Conservation (phyloP, 306 rosid species). For the Prunus armeniaca region DNA sequence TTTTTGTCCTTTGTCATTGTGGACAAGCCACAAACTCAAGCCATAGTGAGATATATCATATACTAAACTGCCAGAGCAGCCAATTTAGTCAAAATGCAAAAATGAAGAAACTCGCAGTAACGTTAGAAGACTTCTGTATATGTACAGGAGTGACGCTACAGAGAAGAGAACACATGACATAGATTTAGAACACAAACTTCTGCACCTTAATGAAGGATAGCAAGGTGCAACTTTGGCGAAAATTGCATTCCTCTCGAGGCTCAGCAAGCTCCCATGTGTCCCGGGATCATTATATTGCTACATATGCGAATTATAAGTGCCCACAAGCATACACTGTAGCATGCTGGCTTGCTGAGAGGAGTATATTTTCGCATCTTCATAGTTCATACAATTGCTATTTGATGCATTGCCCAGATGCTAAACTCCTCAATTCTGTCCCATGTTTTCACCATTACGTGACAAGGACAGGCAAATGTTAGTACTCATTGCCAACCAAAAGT, state of each 20-base stretch:
- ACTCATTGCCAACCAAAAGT: neutral
- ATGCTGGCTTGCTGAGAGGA: neutral
- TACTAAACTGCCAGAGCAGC: neutral
- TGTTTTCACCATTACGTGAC: conserved; percentile 12
- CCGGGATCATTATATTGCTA: neutral
- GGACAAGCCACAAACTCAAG: neutral
- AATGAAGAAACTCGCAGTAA: neutral
- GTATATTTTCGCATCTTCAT: neutral
- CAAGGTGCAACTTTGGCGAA: neutral
- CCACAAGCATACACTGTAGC: neutral
- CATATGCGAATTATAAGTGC: neutral
- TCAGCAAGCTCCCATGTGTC: neutral
- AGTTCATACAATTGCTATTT: neutral
- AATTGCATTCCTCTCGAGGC: neutral
- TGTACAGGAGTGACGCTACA: neutral
- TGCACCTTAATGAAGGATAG: neutral
- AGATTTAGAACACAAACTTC: neutral
- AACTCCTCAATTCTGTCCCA: conserved; percentile 8
- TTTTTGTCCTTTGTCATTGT: neutral
- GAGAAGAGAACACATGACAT: neutral
- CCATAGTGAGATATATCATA: neutral
- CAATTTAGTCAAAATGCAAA: neutral
- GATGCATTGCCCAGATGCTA: conserved; percentile 21
- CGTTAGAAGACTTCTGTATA: neutral
- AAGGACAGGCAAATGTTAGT: neutral